Evolutionary conservation across 2,329 filamentous ascomycete genomes (phyloP).

Genomic region (Chaetomiaceae sp.): DNA sequence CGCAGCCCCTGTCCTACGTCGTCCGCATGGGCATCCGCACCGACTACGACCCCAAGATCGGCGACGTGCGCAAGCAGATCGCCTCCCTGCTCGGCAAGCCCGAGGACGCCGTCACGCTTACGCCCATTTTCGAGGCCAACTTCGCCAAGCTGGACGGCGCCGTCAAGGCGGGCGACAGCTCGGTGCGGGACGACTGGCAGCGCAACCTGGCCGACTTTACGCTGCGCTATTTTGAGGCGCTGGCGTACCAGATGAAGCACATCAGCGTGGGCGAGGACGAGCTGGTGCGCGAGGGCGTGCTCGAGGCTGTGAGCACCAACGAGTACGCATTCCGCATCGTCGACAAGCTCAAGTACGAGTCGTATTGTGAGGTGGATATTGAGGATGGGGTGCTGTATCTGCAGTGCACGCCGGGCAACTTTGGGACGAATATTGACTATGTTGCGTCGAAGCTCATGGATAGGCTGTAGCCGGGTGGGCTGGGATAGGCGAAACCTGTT

Average conservation of each 20-base stretch:
- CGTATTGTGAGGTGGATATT: conserved; percentile 44
- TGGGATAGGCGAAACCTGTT: no score
- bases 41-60: conserved; percentile 43
- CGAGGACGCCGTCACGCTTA: conserved; percentile 40
- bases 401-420: conserved; percentile 31
- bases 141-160: conserved; percentile 39
- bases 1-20: conserved; percentile 39
- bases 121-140: conserved; percentile 43
- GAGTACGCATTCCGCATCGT: conserved; percentile 45
- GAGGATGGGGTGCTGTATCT: conserved; percentile 48
- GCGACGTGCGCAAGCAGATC: conserved; percentile 37
- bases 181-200: conserved; percentile 41
- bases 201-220: conserved; percentile 39
- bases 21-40: conserved; percentile 41
- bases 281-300: conserved; percentile 45
- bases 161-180: conserved; percentile 29
- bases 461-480: conserved; percentile 8
- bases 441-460: conserved; percentile 23
- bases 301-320: conserved; percentile 42
- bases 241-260: conserved; percentile 39
- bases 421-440: conserved; percentile 21
- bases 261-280: conserved; percentile 47
- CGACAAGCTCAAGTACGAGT: conserved; percentile 38
- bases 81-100: conserved; percentile 31
- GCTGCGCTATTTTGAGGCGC: conserved; percentile 41